Evolutionary conservation across 306 rosid genomes (phyloP), one percentile per base, ranked within the genome.

Genomic region (Sechiopsis laciniata): DNA sequence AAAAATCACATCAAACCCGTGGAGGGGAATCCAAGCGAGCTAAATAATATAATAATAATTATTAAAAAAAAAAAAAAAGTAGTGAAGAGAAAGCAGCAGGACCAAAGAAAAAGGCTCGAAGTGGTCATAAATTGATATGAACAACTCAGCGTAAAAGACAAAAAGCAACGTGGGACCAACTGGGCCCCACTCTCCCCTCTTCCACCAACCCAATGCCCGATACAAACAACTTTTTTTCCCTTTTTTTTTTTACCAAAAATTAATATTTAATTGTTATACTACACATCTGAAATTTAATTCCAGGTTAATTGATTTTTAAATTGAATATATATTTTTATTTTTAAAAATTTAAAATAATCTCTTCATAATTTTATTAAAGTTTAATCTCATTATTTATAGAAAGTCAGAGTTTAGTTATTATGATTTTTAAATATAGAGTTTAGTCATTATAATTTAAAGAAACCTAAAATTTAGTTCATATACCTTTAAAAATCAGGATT

Each of bases 91-190:
- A 24, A 24, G 13, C 1, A 21, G 42, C 20, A 51, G 74, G 67
- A 57, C 55, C 67, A 56, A 19, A 52, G 65, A 55, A 73, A 73
- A 17, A 17, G 56, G 12, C 20, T 32, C 22, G 73, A 52, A 64
- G 20, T 58, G 54, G 52, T 40, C 66, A 73, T 19, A 46, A 46
- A 51, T 37, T n/a, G 73, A 75, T 65, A 26, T 66, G 46, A 53
- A 54, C 78, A 61, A 40, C 78, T 50, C 63, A 55, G 7, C 40
- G 55, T 17, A 52, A 52, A 68, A 55, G 74, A 68, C 73, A 55
- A 55, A 61, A 54, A 26, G 55, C 8, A 57, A 56, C 60, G 58
- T 72, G 45, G 79, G 74, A 21, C 71, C 66, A 45, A 55, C 19
- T 37, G 24, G 74, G 64, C 26, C 78, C 78, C 55, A 53, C 78